Evolutionary conservation across 345 rosid species (phyloP), one percentile per base, ranked within the genome.

Genomic region (Diplotaxis tenuifolia): DNA sequence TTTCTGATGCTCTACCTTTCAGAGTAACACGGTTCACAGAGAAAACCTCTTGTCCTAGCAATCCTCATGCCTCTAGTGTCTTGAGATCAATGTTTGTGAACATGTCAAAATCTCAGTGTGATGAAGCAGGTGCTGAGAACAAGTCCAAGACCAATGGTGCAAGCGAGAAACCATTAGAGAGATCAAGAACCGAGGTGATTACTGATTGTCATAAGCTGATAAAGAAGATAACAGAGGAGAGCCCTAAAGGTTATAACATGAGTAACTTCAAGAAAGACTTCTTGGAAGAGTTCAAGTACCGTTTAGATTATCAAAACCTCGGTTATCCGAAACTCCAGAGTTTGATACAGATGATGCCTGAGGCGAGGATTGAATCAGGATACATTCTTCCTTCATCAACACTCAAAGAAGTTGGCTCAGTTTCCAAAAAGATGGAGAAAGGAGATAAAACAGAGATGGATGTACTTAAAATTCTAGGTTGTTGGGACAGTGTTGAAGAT

Each of bases 371-470:
- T 29, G 89, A 83, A 65, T 82, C 82, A 45, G 59, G 65, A 22
- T 68, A 53, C 70, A 80, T 90, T 8, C 19, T 83, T 38, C 89
- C 92, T 67, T 61, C 83, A 1, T 65, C 79, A 54, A 58, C 42
- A 20, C 73, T 95, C 75, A 88, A 87, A 8, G 93, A 91, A 75
- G 81, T 89, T 57, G 92, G 96, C 62, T 91, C 96, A 45, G 75
- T 84, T 70, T 57, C 82, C 8, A 77, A 36, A 36, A 6, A 40
- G 67, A 65, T 54, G 38, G 59, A 56, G 52, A 54, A 60, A 9
- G 36, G 12, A 1, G 78, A 72, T 15, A 73, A 65, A 14, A 81
- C 74, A 42, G 79, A 83, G 42, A 86, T 88, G 76, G 80, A 88
- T 1, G 74, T 93, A 34, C 76, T 84, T 42, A 77, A 86, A 62